Conservation (phyloP, 2,329 filamentous ascomycete species). For the Fusarium sp. region DNA sequence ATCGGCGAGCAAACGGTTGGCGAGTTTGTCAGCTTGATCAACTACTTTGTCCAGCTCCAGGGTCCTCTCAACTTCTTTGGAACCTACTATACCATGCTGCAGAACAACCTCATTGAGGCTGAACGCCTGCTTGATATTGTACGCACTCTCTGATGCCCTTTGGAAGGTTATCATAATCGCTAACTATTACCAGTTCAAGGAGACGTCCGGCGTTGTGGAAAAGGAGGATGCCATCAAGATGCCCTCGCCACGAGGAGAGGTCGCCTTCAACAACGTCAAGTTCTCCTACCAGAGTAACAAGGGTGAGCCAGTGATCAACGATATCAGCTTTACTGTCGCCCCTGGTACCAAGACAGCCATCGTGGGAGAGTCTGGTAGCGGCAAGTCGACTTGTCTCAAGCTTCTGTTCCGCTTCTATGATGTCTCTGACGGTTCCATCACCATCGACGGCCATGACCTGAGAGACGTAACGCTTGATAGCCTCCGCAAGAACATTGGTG, state of each 20-base stretch:
- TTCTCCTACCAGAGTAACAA: slow-evolving; percentile 58
- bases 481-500: slow-evolving; percentile 57
- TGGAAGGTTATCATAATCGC: not conserved
- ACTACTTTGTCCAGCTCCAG: slow-evolving; percentile 72
- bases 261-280: slow-evolving; percentile 57
- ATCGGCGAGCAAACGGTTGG: slow-evolving; percentile 64
- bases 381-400: slow-evolving; percentile 63
- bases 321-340: slow-evolving; percentile 56
- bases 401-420: slow-evolving; percentile 66
- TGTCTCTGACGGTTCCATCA: slow-evolving; percentile 58
- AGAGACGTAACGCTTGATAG: slow-evolving; percentile 56
- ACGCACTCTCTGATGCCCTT: slow-evolving; percentile 3
- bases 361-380: slow-evolving; percentile 60
- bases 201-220: slow-evolving; percentile 58
- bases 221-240: slow-evolving; percentile 54
- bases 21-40: slow-evolving; percentile 68
- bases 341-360: slow-evolving; percentile 61
- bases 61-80: slow-evolving; percentile 72
- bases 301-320: slow-evolving; percentile 53
- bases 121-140: slow-evolving; percentile 60
- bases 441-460: slow-evolving; percentile 60
- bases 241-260: slow-evolving; percentile 50
- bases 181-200: slow-evolving; percentile 53
- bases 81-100: slow-evolving; percentile 60
- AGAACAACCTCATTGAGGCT: slow-evolving; percentile 60